A percentile compares a stretch with the other conserved stretches of the same genome.
These are phyloP conservation scores for Nadsonia fulvescens DNA, from an alignment of 805 yeast genomes.

Conservation along the genomic window DNA sequence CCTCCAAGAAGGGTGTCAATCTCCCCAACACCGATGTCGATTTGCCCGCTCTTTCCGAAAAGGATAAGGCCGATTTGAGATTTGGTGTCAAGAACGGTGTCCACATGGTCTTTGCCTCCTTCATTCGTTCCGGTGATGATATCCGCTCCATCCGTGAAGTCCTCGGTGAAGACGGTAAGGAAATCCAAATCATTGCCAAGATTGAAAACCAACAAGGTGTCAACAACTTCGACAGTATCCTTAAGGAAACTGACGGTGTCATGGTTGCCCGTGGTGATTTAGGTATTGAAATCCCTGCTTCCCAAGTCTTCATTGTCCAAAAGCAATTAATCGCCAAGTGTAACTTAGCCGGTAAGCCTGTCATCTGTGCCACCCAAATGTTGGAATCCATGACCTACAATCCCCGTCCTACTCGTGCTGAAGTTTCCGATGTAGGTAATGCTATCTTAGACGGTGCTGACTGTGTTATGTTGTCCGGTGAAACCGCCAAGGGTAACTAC, in stretches of 20 bases:
- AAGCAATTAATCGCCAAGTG: slow-evolving; percentile 98
- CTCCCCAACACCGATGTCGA: slow-evolving; percentile 98
- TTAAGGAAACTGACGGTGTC: slow-evolving; percentile 92
- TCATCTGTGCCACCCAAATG: slow-evolving; percentile 99
- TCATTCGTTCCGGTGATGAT: slow-evolving; percentile 89
- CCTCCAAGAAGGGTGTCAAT: slow-evolving; percentile 97
- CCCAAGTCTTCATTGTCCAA: slow-evolving; percentile 95
- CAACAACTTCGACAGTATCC: slow-evolving; percentile 94
- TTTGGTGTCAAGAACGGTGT: slow-evolving; percentile 97
- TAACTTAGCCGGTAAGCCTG: slow-evolving; percentile 98
- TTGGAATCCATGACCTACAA: slow-evolving; percentile 98
- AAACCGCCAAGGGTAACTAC: slow-evolving; percentile 98
- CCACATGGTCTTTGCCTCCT: slow-evolving; percentile 97
- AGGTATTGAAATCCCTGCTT: slow-evolving; percentile 98
- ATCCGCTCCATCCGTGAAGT: slow-evolving; percentile 81
- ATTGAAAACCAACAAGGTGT: slow-evolving; percentile 99
- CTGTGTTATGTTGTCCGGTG: slow-evolving; percentile 99
- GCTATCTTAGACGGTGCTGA: slow-evolving; percentile 99
- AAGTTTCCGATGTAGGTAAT: slow-evolving; percentile 97
- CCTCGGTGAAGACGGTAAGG: slow-evolving; percentile 91
- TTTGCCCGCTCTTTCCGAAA: slow-evolving; percentile 92
- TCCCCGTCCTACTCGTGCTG: slow-evolving; percentile 99
- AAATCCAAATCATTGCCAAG: slow-evolving; percentile 90
- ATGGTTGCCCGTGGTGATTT: slow-evolving; percentile 99
- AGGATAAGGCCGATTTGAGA: slow-evolving; percentile 79